phyloP scores from a whole-genome alignment of 768 basidiomycete species.

The Serendipita indica region DNA sequence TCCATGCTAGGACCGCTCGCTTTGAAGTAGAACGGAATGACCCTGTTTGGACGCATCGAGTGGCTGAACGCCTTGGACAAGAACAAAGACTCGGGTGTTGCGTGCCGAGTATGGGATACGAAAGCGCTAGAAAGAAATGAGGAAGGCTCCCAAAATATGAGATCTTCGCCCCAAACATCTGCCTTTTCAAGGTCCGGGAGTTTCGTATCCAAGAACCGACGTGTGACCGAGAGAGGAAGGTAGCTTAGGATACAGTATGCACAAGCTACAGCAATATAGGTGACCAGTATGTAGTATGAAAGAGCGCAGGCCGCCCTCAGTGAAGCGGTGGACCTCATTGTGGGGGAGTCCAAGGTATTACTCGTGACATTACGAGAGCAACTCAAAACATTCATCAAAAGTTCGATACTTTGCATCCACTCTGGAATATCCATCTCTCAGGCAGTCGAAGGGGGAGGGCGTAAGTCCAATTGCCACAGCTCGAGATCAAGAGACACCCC shows the following conservation, averaged over 20 bases:
- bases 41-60: conserved; percentile 50
- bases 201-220: background rate
- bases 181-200: background rate
- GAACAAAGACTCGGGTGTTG: background rate
- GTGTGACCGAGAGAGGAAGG: background rate
- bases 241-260: background rate
- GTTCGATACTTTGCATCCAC: too few species aligned
- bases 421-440: too few species aligned
- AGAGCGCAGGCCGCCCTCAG: too few species aligned
- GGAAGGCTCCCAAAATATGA: background rate
- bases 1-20: conserved; percentile 29
- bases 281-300: background rate
- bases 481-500: background rate
- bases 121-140: background rate
- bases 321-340: too few species aligned
- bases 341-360: too few species aligned
- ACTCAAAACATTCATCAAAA: too few species aligned
- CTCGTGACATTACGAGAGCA: too few species aligned
- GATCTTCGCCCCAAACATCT: background rate
- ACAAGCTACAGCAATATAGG: background rate
- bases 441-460: too few species aligned
- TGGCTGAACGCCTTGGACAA: background rate
- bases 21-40: conserved; percentile 70
- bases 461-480: conserved; percentile 5
- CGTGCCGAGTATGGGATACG: background rate